These are phyloP conservation scores for Quercus alba DNA, from an alignment of 306 rosid species.

Conservation along the genomic window DNA sequence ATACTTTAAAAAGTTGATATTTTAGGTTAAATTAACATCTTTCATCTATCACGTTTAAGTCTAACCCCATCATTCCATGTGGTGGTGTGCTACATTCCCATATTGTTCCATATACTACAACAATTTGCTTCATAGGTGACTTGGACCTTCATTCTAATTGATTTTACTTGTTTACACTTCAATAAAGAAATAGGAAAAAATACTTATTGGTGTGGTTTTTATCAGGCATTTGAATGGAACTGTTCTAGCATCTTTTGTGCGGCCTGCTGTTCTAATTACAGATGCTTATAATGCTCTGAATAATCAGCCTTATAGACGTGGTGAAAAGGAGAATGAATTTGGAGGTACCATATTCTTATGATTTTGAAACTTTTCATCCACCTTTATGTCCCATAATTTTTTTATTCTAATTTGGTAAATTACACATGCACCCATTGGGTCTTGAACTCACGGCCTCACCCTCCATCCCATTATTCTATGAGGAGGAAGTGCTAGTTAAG, in stretches of 20 bases:
- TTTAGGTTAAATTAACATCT: not conserved
- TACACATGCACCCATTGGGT: too few species aligned
- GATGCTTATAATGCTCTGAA: slow-evolving; percentile 98
- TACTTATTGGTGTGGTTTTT: slow-evolving; percentile 41
- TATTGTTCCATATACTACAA: not conserved
- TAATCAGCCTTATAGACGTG: slow-evolving; percentile 93
- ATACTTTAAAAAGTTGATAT: not conserved
- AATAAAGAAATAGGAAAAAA: slow-evolving; percentile 4
- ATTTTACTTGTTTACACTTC: not conserved
- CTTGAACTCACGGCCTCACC: too few species aligned
- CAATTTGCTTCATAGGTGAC: not conserved
- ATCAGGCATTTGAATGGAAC: slow-evolving; percentile 96
- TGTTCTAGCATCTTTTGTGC: slow-evolving; percentile 74
- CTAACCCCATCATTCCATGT: not conserved
- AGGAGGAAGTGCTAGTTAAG: too few species aligned
- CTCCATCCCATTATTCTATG: too few species aligned
- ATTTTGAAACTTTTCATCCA: slow-evolving; percentile 9
- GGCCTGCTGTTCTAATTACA: slow-evolving; percentile 94
- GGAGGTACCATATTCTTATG: slow-evolving; percentile 58
- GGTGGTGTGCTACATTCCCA: not conserved
- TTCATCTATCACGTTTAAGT: not conserved
- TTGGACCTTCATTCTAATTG: not conserved
- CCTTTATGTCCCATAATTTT: not conserved
- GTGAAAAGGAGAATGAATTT: slow-evolving; percentile 88
- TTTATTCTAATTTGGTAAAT: too few species aligned